Evolutionary conservation across 176 grass and related monocot species (phyloP).

Genomic region (Zea luxurians): DNA sequence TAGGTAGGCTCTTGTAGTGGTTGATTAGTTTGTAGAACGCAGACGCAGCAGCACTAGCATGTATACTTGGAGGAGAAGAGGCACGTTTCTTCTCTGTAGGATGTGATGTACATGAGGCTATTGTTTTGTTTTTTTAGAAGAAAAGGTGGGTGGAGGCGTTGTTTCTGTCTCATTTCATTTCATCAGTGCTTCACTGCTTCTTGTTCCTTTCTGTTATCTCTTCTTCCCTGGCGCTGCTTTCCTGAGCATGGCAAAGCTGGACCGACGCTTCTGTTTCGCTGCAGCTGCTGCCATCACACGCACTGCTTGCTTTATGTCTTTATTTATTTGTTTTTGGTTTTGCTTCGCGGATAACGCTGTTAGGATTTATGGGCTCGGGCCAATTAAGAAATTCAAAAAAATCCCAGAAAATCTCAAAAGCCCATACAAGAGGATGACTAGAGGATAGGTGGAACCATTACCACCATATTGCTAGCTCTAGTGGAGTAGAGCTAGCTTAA

Average conservation of each 20-base stretch:
- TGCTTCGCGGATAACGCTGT: too few relatives aligned
- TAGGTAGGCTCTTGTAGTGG: background rate
- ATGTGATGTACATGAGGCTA: conserved; percentile 34
- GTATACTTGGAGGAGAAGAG: background rate
- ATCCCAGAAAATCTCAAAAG: too few relatives aligned
- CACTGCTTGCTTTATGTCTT: background rate
- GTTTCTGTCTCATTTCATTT: too few relatives aligned
- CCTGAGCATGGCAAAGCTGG: conserved; percentile 5
- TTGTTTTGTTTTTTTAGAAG: background rate
- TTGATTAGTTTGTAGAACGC: background rate
- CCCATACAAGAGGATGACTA: too few relatives aligned
- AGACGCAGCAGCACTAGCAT: background rate
- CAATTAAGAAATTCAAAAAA: too few relatives aligned
- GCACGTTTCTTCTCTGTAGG: background rate
- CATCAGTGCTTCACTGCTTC: background rate
- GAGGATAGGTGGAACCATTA: too few relatives aligned
- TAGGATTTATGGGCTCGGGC: too few relatives aligned
- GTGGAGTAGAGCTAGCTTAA: too few relatives aligned
- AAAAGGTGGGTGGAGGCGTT: background rate
- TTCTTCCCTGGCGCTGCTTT: background rate
- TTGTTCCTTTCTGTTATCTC: background rate
- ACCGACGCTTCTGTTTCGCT: background rate
- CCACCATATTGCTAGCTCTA: too few relatives aligned
- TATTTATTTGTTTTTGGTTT: too few relatives aligned
- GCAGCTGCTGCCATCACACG: conserved; percentile 3